phyloP scores from a whole-genome alignment of 495 filamentous ascomycete genomes.

The Astrothelium subdiscretum region DNA sequence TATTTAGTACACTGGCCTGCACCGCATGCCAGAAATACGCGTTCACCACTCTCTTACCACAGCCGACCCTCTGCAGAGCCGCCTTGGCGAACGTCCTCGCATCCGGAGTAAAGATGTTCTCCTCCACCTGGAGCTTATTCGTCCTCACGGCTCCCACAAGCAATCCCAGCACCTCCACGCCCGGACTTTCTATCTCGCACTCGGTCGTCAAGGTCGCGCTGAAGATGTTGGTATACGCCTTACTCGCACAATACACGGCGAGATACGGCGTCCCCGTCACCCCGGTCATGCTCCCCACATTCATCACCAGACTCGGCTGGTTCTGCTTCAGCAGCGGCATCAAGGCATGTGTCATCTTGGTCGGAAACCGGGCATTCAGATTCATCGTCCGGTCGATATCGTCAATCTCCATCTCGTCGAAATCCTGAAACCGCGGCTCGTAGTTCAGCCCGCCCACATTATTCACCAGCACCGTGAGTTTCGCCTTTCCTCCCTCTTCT shows the following conservation, averaged over 20 bases:
- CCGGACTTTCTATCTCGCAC: neutral
- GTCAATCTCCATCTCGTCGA: conserved; percentile 16
- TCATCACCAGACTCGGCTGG: conserved; percentile 30
- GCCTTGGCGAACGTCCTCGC: neutral
- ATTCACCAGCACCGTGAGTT: conserved; percentile 38
- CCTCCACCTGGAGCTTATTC: neutral
- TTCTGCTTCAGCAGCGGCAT: conserved; percentile 25
- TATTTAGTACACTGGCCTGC: neutral
- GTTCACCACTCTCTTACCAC: neutral
- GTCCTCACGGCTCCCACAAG: neutral
- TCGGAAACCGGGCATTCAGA: conserved; percentile 21
- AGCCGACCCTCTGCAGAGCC: conserved; percentile 1
- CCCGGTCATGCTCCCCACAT: conserved; percentile 30
- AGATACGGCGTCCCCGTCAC: conserved; percentile 29
- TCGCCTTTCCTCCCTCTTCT: too few species aligned
- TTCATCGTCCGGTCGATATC: conserved; percentile 14
- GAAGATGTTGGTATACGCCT: conserved; percentile 22
- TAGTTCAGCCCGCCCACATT: conserved; percentile 34
- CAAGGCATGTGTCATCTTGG: conserved; percentile 34
- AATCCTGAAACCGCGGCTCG: conserved; percentile 9
- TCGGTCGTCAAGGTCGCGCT: neutral
- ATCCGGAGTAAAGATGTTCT: neutral
- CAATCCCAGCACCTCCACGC: neutral
- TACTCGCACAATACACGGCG: conserved; percentile 27
- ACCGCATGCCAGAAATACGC: conserved; percentile 1